Base-by-base conservation (phyloP, 2,329 filamentous ascomycete genomes). In the Ustulina deusta region DNA sequence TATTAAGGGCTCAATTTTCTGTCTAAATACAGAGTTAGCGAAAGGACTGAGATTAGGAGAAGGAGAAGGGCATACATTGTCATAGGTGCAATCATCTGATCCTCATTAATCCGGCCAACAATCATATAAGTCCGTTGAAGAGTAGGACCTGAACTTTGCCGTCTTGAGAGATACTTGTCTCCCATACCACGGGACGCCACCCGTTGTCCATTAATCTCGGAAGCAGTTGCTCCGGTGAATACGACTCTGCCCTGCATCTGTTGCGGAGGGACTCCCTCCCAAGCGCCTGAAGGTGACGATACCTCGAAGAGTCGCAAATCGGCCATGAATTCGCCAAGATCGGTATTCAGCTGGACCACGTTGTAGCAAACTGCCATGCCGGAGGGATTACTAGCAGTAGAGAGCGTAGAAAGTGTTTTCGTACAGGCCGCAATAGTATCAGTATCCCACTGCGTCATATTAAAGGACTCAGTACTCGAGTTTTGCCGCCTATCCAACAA, bases 351-450 rank as follows among this genome's bases (percentile, higher is more conserved):
- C 44, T 87, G 88, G 0, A 90, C 89, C 27, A 97, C 80, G 77
- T 96, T 97, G 82, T 95, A 96, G 85, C 93, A 97, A 55, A 93
- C 87, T 66, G 90, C 91, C 55, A 93, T 87, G 58, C 93, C 93
- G 10, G 91, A 91, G 5, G 91, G 91, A 72, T 94, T 95, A 27
- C 87, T 86, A 48, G 89, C 87, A 67, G 84, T 81, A 15, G 83
- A 81, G 56, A 93, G 83, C 29, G 80, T 77, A 2, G 79, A 77
- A 20, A 96, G 82, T 9, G 86, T 84, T 25, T 80, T 74, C 51
- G 80, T 81, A 78, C 93, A 96, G 25, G 90, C 90, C 11, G 80
- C 74, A 36, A 83, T 81, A 7, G 87, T 91, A 49, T 83, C 77
- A 3, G 74, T 72, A 69, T 90, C 82, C 89, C 89, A 91, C 6